Evolutionary conservation across 495 filamentous ascomycete genomes (phyloP).

Genomic region (Pseudoneurospora amorphoporcata): DNA sequence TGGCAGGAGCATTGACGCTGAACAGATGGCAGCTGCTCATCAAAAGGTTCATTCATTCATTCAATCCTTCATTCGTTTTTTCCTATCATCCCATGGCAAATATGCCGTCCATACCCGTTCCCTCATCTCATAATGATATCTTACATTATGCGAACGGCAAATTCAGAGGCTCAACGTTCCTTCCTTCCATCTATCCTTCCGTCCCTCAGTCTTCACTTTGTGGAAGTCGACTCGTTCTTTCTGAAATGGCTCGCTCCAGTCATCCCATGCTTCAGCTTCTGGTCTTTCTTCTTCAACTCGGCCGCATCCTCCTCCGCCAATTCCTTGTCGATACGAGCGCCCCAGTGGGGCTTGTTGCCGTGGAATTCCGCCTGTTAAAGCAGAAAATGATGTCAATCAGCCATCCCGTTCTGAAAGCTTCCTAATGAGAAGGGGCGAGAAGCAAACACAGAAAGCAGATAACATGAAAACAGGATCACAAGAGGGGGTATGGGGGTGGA

Average conservation of each 20-base stretch:
- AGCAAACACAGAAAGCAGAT: not conserved
- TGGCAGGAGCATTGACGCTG: not conserved
- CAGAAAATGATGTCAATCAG: not conserved
- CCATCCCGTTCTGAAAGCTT: not conserved
- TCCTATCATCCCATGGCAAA: not conserved
- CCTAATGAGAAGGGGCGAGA: not conserved
- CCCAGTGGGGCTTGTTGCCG: conserved; percentile 13
- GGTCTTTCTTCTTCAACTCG: conserved; percentile 11
- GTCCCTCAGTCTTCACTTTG: not conserved
- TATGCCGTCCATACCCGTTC: not conserved
- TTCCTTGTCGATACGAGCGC: conserved; percentile 20
- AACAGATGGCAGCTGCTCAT: not conserved
- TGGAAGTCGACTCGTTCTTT: not conserved
- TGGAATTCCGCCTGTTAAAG: conserved; percentile 9
- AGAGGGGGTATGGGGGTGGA: not conserved
- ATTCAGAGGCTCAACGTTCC: not conserved
- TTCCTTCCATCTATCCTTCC: not conserved
- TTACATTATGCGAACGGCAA: not conserved
- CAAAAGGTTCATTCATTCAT: not conserved
- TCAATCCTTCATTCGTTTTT: not conserved
- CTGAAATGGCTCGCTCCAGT: not conserved
- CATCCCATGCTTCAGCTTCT: not conserved
- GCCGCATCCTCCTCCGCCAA: conserved; percentile 15
- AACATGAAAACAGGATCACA: not conserved
- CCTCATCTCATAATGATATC: not conserved